Evolutionary conservation across 768 basidiomycete species (phyloP).

Genomic region (Cyathus striatus): DNA sequence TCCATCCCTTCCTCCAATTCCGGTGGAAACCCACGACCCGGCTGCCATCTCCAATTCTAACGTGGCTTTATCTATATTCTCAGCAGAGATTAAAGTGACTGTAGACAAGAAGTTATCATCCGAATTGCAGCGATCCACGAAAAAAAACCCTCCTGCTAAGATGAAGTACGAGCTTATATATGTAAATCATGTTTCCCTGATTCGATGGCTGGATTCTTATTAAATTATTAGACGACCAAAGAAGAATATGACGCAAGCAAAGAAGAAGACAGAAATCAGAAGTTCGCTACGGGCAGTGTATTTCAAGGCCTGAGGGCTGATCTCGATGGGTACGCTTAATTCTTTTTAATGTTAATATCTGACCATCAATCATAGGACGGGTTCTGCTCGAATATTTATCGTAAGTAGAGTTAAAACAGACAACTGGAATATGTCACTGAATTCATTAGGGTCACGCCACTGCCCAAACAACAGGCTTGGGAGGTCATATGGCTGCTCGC

Average conservation of each 20-base stretch:
- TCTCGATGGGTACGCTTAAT: constrained; percentile 60
- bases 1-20: constrained; percentile 22
- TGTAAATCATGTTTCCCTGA: constrained; percentile 35
- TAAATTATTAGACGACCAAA: constrained; percentile 60
- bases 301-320: constrained; percentile 87
- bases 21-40: constrained; percentile 29
- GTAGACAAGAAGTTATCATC: constrained; percentile 59
- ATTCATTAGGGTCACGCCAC: constrained; percentile 75
- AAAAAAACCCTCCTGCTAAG: constrained; percentile 82
- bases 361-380: constrained; percentile 36
- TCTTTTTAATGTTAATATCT: constrained; percentile 3
- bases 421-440: too few species aligned
- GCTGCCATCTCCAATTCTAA: constrained; percentile 41
- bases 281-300: constrained; percentile 66
- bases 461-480: constrained; percentile 84
- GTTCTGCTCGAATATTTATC: constrained; percentile 79
- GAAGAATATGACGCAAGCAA: constrained; percentile 73
- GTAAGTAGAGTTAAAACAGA: constrained; percentile 32
- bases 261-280: constrained; percentile 58
- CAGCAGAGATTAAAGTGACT: constrained; percentile 59
- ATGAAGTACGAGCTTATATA: constrained; percentile 85
- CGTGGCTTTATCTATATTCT: constrained; percentile 60
- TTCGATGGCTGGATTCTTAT: constrained; percentile 2
- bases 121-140: constrained; percentile 87
- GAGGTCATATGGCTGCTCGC: constrained; percentile 61